phyloP scores from a whole-genome alignment of 140 eudicot genomes.

The Cichorium intybus region DNA sequence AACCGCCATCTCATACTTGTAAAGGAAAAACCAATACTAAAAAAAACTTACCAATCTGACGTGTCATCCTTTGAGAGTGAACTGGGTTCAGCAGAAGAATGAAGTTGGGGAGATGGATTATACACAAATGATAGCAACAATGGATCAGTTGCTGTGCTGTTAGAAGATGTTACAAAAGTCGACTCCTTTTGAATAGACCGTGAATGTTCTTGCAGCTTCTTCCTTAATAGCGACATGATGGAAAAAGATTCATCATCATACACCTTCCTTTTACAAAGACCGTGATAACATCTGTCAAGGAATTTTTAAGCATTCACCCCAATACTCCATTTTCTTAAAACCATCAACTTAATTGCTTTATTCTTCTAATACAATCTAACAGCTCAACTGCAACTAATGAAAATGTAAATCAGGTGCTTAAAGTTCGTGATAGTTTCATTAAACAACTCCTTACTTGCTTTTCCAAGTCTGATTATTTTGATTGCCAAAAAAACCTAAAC shows the following conservation, averaged over 20 bases:
- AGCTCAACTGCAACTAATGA: no score
- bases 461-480: no score
- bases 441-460: no score
- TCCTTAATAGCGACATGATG: conserved; percentile 47
- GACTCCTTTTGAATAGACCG: conserved; percentile 36
- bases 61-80: conserved; percentile 20
- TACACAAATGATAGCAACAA: conserved; percentile 47
- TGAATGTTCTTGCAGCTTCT: conserved; percentile 50
- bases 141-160: conserved; percentile 47
- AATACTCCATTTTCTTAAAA: conserved; percentile 9
- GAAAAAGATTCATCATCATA: conserved; percentile 44
- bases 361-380: conserved; percentile 2
- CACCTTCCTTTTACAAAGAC: conserved; percentile 48
- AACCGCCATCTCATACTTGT: neutral
- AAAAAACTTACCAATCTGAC: conserved; percentile 34
- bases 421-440: no score
- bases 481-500: no score
- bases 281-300: conserved; percentile 51
- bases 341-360: neutral
- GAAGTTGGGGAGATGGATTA: conserved; percentile 33
- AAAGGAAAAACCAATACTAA: neutral
- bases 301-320: conserved; percentile 14
- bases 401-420: no score
- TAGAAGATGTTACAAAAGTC: conserved; percentile 37
- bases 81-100: conserved; percentile 33